Conservation (phyloP, 148 eudicot species). For the Bassia scoparia region DNA sequence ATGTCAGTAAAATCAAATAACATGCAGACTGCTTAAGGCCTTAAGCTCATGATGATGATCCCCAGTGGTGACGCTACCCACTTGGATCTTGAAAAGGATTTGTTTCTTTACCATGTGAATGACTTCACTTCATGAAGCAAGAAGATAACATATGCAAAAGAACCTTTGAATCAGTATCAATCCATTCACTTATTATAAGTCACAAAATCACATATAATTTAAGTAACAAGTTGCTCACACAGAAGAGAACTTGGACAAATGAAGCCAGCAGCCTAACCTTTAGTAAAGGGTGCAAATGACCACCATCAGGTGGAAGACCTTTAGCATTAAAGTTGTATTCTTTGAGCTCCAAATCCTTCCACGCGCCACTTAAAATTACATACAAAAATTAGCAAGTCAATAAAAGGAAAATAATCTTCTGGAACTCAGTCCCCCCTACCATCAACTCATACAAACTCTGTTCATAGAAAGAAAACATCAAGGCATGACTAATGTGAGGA, state of each 20-base stretch:
- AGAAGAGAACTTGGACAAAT: not conserved
- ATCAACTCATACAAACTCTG: not conserved
- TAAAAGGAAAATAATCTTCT: not conserved
- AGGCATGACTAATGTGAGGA: not conserved
- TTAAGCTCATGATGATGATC: too few species aligned
- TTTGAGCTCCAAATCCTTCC: conserved; percentile 80
- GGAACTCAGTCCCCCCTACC: not conserved
- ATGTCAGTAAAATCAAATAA: too few species aligned
- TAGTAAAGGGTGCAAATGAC: conserved; percentile 86
- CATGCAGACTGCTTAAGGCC: too few species aligned
- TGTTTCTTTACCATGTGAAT: too few species aligned
- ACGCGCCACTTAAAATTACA: conserved; percentile 51
- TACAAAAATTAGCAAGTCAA: conserved; percentile 15
- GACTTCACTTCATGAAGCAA: too few species aligned
- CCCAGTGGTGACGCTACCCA: too few species aligned
- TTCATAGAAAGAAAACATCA: too few species aligned
- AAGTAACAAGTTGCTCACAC: not conserved
- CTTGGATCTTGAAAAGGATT: too few species aligned
- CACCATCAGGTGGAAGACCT: conserved; percentile 80
- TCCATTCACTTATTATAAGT: not conserved
- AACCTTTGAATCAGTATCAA: not conserved
- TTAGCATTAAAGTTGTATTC: conserved; percentile 90
- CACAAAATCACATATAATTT: not conserved
- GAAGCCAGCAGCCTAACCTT: conserved; percentile 50
- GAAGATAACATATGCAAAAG: not conserved